Conservation (phyloP, 345 rosid genomes). For the Ceriops zippeliana region DNA sequence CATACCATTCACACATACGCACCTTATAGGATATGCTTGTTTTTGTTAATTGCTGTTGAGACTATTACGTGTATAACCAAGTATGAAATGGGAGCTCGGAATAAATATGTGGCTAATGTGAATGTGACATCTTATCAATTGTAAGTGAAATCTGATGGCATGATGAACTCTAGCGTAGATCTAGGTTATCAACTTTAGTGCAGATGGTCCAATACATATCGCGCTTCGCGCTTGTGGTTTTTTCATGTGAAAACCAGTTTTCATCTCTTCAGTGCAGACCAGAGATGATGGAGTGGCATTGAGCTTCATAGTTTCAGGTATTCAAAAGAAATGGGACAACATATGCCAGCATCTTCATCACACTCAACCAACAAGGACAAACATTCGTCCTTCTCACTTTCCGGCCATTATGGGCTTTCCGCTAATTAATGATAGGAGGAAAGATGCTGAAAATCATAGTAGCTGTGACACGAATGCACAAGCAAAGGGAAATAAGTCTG, state of each 20-base stretch:
- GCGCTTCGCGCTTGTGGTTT: too few relatives aligned
- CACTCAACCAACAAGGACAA: conserved; percentile 18
- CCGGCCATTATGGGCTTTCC: conserved; percentile 37
- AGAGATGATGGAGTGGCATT: conserved; percentile 43
- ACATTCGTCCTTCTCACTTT: conserved; percentile 19
- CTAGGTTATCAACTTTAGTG: neutral
- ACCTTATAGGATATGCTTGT: conserved; percentile 4
- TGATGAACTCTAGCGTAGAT: too few relatives aligned
- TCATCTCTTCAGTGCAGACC: conserved; percentile 63
- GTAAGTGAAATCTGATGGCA: neutral
- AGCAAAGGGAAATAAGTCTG: conserved; percentile 17
- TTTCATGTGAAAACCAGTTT: conserved; percentile 36
- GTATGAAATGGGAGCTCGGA: neutral
- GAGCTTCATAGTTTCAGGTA: conserved; percentile 30
- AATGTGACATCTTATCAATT: neutral
- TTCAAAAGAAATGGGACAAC: conserved; percentile 45
- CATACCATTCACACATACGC: neutral
- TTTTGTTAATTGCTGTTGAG: neutral
- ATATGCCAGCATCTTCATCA: conserved; percentile 41
- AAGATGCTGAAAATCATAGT: conserved; percentile 22
- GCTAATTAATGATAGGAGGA: conserved; percentile 29
- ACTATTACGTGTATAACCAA: neutral
- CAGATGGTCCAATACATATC: neutral
- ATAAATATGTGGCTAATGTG: neutral
- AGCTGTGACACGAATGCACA: conserved; percentile 14